A percentile compares a stretch with the other conserved stretches of the same genome.
Conservation (phyloP, 1,284 basidiomycete species). For the Sutorius eximius region DNA sequence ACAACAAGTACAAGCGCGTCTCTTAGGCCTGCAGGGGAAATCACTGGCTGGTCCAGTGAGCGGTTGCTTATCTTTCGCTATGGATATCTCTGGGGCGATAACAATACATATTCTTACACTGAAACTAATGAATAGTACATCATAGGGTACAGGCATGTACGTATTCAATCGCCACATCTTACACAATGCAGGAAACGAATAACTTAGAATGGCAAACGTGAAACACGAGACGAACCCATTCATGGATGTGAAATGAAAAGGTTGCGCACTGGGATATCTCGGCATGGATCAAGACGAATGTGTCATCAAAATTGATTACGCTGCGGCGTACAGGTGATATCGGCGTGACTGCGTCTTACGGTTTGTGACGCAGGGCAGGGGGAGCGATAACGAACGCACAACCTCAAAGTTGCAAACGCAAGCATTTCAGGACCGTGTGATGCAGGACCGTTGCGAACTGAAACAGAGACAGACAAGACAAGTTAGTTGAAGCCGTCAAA, state of each 20-base stretch:
- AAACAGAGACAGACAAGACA: not conserved
- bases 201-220: conserved; percentile 4
- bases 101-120: conserved; percentile 23
- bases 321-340: conserved; percentile 9
- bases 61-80: not conserved
- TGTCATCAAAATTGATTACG: conserved; percentile 2
- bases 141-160: conserved; percentile 11
- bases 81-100: conserved; percentile 1
- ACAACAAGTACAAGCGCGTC: conserved; percentile 34
- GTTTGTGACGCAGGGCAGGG: not conserved
- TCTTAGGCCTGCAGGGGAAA: conserved; percentile 9
- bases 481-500: conserved; percentile 75
- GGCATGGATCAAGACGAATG: conserved; percentile 5
- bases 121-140: conserved; percentile 23
- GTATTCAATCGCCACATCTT: not conserved
- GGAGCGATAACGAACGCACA: conserved; percentile 9
- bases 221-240: not conserved
- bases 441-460: not conserved
- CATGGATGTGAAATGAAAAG: conserved; percentile 12
- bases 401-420: not conserved
- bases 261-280: conserved; percentile 28
- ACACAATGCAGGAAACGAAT: conserved; percentile 7
- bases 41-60: conserved; percentile 17
- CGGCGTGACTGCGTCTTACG: conserved; percentile 12
- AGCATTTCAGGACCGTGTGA: conserved; percentile 8